These are phyloP conservation scores for Hypholoma sublateritium DNA, from an alignment of 768 basidiomycete genomes.

Conservation along the genomic window DNA sequence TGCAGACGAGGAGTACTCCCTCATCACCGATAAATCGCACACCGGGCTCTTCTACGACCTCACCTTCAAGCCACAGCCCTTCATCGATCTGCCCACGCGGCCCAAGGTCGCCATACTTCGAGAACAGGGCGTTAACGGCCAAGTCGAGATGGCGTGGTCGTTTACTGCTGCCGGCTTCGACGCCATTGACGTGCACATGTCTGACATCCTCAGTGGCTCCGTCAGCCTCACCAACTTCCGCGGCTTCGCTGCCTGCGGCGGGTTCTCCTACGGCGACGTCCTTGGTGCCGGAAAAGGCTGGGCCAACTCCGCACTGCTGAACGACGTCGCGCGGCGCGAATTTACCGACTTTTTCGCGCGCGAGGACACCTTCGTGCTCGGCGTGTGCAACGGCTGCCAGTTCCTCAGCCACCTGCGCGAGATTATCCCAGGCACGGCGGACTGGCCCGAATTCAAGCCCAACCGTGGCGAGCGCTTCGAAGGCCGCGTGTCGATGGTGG, in stretches of 20 bases:
- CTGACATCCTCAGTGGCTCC: constrained; percentile 81
- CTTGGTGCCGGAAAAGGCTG: constrained; percentile 97
- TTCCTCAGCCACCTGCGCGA: constrained; percentile 87
- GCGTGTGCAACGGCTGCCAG: constrained; percentile 98
- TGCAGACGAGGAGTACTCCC: constrained; percentile 80
- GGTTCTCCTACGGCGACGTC: constrained; percentile 98
- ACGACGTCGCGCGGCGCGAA: constrained; percentile 70
- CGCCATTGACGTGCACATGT: constrained; percentile 97
- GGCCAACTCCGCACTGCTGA: constrained; percentile 93
- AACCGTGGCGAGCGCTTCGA: constrained; percentile 92
- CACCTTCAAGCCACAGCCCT: constrained; percentile 47
- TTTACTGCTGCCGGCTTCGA: constrained; percentile 94
- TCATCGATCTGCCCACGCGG: constrained; percentile 43
- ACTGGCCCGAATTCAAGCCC: constrained; percentile 90
- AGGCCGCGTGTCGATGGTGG: constrained; percentile 77
- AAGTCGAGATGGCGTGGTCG: constrained; percentile 98
- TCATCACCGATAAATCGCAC: constrained; percentile 59
- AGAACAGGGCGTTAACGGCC: constrained; percentile 98
- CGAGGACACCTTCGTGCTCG: constrained; percentile 83
- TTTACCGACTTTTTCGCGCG: constrained; percentile 83
- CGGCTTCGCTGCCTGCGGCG: constrained; percentile 94
- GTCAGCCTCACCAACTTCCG: constrained; percentile 68
- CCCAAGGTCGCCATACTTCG: constrained; percentile 94
- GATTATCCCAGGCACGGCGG: constrained; percentile 82
- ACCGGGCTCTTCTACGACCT: constrained; percentile 79